Evolutionary conservation across 2,329 filamentous ascomycete genomes (phyloP), one percentile per base, ranked within the genome.

Genomic region (Epichloe glyceriae): DNA sequence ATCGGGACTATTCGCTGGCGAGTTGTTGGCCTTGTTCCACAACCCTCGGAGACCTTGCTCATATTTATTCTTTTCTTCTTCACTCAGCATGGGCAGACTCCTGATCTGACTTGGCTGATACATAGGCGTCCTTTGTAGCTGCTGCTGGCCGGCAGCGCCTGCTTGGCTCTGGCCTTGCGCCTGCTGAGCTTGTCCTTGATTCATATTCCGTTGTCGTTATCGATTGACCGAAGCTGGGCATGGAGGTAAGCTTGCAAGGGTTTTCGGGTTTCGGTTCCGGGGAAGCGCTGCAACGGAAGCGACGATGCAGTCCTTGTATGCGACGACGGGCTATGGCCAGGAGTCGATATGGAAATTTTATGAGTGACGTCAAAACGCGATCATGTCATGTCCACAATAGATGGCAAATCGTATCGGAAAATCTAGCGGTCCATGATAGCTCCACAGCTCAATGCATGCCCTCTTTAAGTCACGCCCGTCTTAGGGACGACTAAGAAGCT

Each of bases 11-110:
- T 75, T 74, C 1, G 70, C 67, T 0, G 72, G 62, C 0, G 68
- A 64, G 19, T 68, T 72, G 52, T 76, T 73, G 44, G 76, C 72
- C 40, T 76, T 70, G 20, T 65, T 69, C 73, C 78, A 84, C 0
- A 83, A 65, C 2, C 66, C 60, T 10, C 70, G 67, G 0, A 84
- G 66, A 1, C 80, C 80, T 2, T 69, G 64, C 56, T 82, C 78
- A 56, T 82, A 84, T 57, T 80, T 80, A 2, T 57, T 57, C 57
- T 76, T 79, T 51, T 84, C 80, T 1, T 75, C 71, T 1, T 74
- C 68, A 26, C 67, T 73, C 3, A 84, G 67, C 39, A 73, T 70
- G 2, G 67, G 67, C 3, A 81, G 67, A 5, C 55, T 68, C 35
- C 72, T 70, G 62, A 81, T 80, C 49, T 74, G 71, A 37, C 72